Evolutionary conservation across 1,284 basidiomycete genomes (phyloP).

Genomic region (Moesziomyces aphidis): DNA sequence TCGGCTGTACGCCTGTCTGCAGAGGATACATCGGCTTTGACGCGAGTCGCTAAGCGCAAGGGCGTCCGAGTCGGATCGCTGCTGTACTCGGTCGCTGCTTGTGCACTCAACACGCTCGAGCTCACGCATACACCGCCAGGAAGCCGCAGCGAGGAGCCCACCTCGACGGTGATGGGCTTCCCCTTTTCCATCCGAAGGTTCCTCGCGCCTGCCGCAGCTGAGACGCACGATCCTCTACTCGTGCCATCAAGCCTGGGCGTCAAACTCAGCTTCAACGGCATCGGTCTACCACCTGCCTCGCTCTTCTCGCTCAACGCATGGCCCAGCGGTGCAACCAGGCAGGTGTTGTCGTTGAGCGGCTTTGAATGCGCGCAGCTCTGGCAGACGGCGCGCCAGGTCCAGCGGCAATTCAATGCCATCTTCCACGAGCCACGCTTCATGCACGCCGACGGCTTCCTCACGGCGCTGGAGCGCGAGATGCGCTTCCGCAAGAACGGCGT

Average conservation of each 20-base stretch:
- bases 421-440: conserved; percentile 39
- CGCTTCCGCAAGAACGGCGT: conserved; percentile 43
- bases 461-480: conserved; percentile 36
- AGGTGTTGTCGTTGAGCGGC: conserved; percentile 1
- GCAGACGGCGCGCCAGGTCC: conserved; percentile 42
- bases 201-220: conserved; percentile 16
- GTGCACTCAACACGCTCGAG: conserved; percentile 43
- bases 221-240: conserved; percentile 14
- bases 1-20: conserved; percentile 22
- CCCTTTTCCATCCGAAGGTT: conserved; percentile 37
- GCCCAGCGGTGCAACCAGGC: background rate
- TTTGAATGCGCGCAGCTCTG: conserved; percentile 31
- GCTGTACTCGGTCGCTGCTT: conserved; percentile 37
- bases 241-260: conserved; percentile 31
- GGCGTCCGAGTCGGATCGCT: conserved; percentile 35
- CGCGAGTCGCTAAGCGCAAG: conserved; percentile 29
- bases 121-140: conserved; percentile 1
- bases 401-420: conserved; percentile 35
- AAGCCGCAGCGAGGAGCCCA: conserved; percentile 11
- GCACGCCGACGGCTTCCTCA: conserved; percentile 41
- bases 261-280: conserved; percentile 37
- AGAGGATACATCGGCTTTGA: conserved; percentile 23
- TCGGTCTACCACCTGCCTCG: conserved; percentile 32
- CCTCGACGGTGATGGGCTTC: conserved; percentile 40
- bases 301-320: conserved; percentile 22